Evolutionary conservation across 441 rosid genomes (phyloP), one percentile per base, ranked within the genome.

Genomic region (Arabidopsis lyrata): DNA sequence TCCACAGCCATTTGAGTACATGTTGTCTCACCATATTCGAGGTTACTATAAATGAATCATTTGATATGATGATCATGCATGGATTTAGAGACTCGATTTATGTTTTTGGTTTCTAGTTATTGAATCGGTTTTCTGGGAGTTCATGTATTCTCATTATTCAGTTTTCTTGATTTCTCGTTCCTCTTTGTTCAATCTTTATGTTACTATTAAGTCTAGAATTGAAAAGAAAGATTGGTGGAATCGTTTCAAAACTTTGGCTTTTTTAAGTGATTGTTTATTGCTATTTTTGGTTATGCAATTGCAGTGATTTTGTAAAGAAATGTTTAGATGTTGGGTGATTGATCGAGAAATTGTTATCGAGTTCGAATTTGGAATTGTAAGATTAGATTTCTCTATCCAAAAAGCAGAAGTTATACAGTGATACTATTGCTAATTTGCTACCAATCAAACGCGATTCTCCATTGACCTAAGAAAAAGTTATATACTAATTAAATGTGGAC

Each of bases 11-110:
- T 27, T 70, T 0, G 47, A 63, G 47, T 31, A 9, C 45, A 13
- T 72, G 76, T 2, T 72, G 11, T 8, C 18, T 29, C 54, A 41
- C 11, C 76, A 72, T 31, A 1, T 70, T 29, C 41, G 67, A 60
- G 50, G 75, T 38, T 70, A 58, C 74, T 34, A 34, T 22, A 9
- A 2, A 14, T 5, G 20, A 36, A 34, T 56, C 41, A 4, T 32
- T 18, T 50, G 35, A 38, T 62, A 45, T 20, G 45, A 12, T 38
- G 52, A 16, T 47, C 52, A 7, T 16, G 22, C 22, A 20, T 22
- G 24, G 38, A 16, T 15, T 16, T 42, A 6, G 29, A 31, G 6
- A 29, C 15, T 45, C 15, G 22, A 12, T 6, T 53, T 24, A 22
- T 52, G 20, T 54, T 54, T 27, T 32, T 34, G 14, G n/a, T 11